Base-by-base conservation (phyloP, 2,329 filamentous ascomycete species). In the Trichoderma cornu-damae region DNA sequence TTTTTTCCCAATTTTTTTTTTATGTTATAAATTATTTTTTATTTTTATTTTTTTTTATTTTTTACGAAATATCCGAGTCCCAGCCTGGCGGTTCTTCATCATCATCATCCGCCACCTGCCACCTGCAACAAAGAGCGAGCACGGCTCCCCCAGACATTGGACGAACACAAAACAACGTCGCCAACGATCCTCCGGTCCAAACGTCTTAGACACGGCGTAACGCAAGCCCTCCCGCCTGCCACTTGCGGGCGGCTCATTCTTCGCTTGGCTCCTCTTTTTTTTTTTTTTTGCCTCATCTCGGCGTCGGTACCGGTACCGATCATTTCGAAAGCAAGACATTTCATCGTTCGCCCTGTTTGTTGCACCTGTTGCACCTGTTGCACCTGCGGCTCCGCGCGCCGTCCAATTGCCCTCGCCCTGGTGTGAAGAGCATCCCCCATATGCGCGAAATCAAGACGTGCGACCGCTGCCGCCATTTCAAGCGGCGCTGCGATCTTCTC, bases 371-470 rank as follows among this genome's bases (percentile, higher is more conserved):
- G 18, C 22, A 32, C 43, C 24, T n/a, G 14, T 47, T 55, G 51
- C 42, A 47, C 51, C n/a, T 16, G 24, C 48, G 35, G 18, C 22
- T 47, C 43, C 24, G 22, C 24, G 34, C 48, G 24, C 3, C 11
- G 16, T 9, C 30, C 34, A 30, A 18, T 42, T 42, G 24, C 32
- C 32, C 37, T 37, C 22, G 6, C 22, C n/a, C 32, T 28, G 42
- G 32, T 20, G 51, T 54, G 11, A 46, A 57, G 24, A 57, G 53
- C 38, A 57, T 57, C 46, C 54, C 54, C 54, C 54, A 49, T 57
- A 66, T 67, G 64, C 68, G 69, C 47, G 69, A 71, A 61, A 66
- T 72, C 58, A 71, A 67, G 64, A 71, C 70, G 32, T 72, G 70
- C 62, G 67, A 69, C 54, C 68, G 70, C 50, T 72, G 70, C 58